phyloP scores from a whole-genome alignment of 345 rosid species.

The Cardiospermum halicacabum region DNA sequence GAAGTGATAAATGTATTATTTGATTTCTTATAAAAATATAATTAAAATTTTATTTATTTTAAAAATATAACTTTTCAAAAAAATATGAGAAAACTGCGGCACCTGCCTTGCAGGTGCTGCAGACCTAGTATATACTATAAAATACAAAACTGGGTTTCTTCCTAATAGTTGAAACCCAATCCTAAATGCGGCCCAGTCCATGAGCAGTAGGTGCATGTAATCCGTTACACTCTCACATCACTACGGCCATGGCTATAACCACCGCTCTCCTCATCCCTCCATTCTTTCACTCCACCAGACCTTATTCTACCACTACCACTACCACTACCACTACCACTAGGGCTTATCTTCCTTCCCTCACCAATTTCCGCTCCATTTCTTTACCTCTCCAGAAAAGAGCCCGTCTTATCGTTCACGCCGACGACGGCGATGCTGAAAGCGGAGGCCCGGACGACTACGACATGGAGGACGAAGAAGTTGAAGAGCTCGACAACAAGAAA shows the following conservation, averaged over 20 bases:
- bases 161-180: no score
- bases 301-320: slow-evolving; percentile 11
- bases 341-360: slow-evolving; percentile 19
- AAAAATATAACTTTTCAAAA: no score
- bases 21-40: no score
- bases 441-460: slow-evolving; percentile 71
- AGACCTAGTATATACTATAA: no score
- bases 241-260: slow-evolving; percentile 25
- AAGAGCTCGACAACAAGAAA: slow-evolving; percentile 82
- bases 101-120: no score
- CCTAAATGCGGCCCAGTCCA: neutral
- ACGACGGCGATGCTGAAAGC: slow-evolving; percentile 66
- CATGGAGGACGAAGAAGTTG: slow-evolving; percentile 80
- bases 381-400: slow-evolving; percentile 19
- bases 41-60: no score
- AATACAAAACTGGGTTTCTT: no score
- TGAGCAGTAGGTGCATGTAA: no score
- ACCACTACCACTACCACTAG: neutral
- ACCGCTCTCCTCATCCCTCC: slow-evolving; percentile 29
- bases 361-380: slow-evolving; percentile 20
- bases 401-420: slow-evolving; percentile 51
- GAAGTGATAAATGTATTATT: no score
- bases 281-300: slow-evolving; percentile 22
- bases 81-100: no score
- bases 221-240: slow-evolving; percentile 1